Base-by-base conservation (phyloP, 306 rosid genomes). In the Castanea mollissima region DNA sequence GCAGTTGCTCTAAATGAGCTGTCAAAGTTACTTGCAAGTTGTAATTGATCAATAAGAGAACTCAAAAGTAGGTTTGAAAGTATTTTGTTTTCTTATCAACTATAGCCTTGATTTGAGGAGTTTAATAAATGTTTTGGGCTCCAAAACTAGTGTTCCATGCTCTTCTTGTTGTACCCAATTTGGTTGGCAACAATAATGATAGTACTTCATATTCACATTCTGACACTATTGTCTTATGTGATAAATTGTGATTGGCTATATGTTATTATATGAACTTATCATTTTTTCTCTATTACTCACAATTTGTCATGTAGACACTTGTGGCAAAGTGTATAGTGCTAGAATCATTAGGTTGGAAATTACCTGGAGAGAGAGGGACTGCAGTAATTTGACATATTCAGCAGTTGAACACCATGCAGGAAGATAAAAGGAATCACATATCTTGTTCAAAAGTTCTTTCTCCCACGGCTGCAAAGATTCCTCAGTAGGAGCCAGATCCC, bases 341-440 rank as follows among this genome's bases (percentile, higher is more conserved):
- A 38, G 10, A 38, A 38, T 6, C 1, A 38, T 38, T 38, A 38
- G 44, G 0, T 27, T n/a, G 57, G 41, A 7, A 67, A 62, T 38
- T 71, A 93, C 98, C 95, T 88, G 80, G 32, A 92, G 90, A 35
- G 89, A 81, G 1, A 68, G 81, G 15, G 99, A 83, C 76, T 88
- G 62, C 0, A 91, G 91, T 76, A 92, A 72, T 55, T 21, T 74
- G 88, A 95, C 78, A 73, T 95, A 95, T 75, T 95, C 92, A 71
- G 94, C 78, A 71, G 99, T 81, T 52, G 99, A 92, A 80, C 98
- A 92, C 99, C 99, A 95, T 1, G 92, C 94, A 19, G 99, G 99
- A 69, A 95, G 99, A 84, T 91, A 95, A 80, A 67, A 95, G 25
- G 87, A 85, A 82, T 84, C 88, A 31, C 99, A 90, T 29, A 95